Conservation (phyloP, 257 asterid genomes). For the Penstemon barbatus region DNA sequence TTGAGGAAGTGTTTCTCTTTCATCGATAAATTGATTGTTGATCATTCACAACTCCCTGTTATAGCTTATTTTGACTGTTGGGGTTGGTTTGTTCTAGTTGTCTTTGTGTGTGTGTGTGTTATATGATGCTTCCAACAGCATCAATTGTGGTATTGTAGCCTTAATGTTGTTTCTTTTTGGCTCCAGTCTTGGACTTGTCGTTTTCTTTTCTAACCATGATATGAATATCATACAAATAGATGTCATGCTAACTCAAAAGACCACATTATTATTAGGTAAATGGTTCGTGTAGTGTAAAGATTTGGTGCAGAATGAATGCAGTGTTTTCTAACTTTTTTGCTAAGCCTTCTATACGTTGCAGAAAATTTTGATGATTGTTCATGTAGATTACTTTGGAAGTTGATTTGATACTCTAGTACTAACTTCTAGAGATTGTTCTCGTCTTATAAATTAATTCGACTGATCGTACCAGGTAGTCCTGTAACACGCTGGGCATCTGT, state of each 20-base stretch:
- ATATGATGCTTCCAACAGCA: not conserved
- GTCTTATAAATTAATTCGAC: conserved; percentile 6
- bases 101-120: not conserved
- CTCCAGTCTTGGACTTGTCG: not conserved
- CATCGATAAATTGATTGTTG: too few relatives aligned
- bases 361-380: conserved; percentile 13
- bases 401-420: conserved; percentile 6
- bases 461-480: conserved; percentile 70
- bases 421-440: not conserved
- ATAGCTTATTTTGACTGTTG: not conserved
- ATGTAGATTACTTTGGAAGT: not conserved
- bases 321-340: not conserved
- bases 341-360: not conserved
- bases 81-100: not conserved
- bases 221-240: not conserved
- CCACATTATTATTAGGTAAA: not conserved
- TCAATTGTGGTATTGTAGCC: not conserved
- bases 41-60: not conserved
- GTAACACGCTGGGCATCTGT: conserved; percentile 89
- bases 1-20: too few relatives aligned
- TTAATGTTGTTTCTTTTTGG: not conserved
- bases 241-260: not conserved
- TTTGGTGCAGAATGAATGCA: conserved; percentile 8
- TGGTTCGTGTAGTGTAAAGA: conserved; percentile 2
- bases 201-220: not conserved